A percentile compares a stretch with the other conserved stretches of the same genome.
Conservation (phyloP, 2,329 filamentous ascomycete genomes). For the Aspergillus aculeatus region DNA sequence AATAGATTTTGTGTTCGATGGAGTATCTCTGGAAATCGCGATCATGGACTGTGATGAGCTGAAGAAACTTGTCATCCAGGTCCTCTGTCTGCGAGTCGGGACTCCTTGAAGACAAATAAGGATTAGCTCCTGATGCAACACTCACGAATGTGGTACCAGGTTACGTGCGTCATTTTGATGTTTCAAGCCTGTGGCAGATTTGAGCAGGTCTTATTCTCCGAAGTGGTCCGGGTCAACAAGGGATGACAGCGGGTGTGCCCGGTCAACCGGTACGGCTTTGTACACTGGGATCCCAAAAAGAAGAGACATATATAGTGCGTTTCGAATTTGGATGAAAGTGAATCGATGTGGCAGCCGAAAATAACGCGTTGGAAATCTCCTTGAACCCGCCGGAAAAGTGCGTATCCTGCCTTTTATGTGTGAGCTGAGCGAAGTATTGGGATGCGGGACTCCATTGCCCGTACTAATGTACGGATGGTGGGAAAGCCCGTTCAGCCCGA, state of each 20-base stretch:
- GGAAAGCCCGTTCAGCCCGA: slow-evolving; percentile 21
- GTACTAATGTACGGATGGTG: slow-evolving; percentile 29
- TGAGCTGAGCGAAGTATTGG: slow-evolving; percentile 23
- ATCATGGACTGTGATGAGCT: slow-evolving; percentile 61
- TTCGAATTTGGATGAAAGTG: slow-evolving; percentile 12
- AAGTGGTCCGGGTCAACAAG: neutral
- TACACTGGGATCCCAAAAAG: neutral
- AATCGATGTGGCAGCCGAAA: slow-evolving; percentile 25
- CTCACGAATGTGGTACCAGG: slow-evolving; percentile 11
- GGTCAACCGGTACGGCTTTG: neutral
- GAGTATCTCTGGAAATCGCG: slow-evolving; percentile 68
- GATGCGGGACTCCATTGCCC: slow-evolving; percentile 28
- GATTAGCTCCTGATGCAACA: slow-evolving; percentile 26
- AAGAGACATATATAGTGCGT: neutral
- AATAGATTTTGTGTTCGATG: slow-evolving; percentile 63
- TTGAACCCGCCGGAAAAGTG: slow-evolving; percentile 23
- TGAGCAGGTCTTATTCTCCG: neutral
- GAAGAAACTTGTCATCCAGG: slow-evolving; percentile 59
- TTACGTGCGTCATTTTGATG: slow-evolving; percentile 33
- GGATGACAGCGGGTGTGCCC: neutral
- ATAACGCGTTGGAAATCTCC: slow-evolving; percentile 16
- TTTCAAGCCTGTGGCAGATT: neutral
- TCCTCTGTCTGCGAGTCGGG: slow-evolving; percentile 48
- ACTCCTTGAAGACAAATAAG: slow-evolving; percentile 32
- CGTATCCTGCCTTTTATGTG: slow-evolving; percentile 24